These are phyloP conservation scores for Leishmania gerbilli DNA, from an alignment of 208 protist species.

Conservation along the genomic window DNA sequence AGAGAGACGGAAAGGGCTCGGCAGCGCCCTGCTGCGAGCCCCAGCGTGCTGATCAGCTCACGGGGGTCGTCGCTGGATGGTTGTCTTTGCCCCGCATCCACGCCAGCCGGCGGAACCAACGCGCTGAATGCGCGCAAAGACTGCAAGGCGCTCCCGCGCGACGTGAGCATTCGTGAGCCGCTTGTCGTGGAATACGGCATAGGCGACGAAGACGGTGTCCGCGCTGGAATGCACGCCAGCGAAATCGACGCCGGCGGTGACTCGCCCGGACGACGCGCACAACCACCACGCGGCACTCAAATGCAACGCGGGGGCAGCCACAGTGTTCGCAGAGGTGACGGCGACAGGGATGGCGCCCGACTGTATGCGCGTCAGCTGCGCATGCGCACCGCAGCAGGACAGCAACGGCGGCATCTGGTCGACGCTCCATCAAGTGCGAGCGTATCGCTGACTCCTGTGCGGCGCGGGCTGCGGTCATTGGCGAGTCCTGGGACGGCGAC, in stretches of 20 bases:
- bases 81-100: too few relatives aligned
- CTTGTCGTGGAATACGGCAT: conserved; percentile 17
- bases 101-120: neutral
- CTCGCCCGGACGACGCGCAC: neutral
- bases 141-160: conserved; percentile 25
- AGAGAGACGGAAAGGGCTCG: neutral
- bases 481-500: neutral
- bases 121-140: too few relatives aligned
- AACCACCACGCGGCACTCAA: neutral
- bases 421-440: neutral
- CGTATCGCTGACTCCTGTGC: neutral
- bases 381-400: conserved; percentile 18
- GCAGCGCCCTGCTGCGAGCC: neutral
- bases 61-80: neutral
- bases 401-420: neutral
- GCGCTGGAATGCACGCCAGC: neutral
- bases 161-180: conserved; percentile 25
- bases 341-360: conserved; percentile 2
- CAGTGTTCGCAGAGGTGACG: neutral
- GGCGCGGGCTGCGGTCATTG: neutral
- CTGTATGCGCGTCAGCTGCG: conserved; percentile 38
- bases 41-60: neutral
- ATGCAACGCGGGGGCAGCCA: neutral
- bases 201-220: neutral
- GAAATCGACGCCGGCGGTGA: neutral